A percentile compares a stretch with the other conserved stretches of the same genome.
These are phyloP conservation scores for Thelonectria olida DNA, from an alignment of 2,329 filamentous ascomycete genomes.

Conservation along the genomic window DNA sequence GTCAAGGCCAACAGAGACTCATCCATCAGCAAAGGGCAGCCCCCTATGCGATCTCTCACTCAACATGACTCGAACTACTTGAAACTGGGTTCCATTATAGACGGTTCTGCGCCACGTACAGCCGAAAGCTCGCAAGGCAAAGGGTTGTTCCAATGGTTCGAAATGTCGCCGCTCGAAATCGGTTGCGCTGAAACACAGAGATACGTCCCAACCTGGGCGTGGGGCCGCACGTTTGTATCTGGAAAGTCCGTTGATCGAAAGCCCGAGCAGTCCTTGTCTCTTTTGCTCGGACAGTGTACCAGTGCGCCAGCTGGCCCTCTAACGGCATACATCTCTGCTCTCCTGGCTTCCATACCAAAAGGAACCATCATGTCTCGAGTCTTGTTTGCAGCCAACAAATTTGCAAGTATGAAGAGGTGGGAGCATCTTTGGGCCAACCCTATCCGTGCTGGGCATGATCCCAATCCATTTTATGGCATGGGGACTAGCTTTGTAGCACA, in stretches of 20 bases:
- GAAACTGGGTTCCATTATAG: background rate
- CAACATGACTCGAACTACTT: constrained; percentile 15
- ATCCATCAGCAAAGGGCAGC: constrained; percentile 7
- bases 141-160: constrained; percentile 36
- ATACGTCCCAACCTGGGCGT: constrained; percentile 35
- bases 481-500: background rate
- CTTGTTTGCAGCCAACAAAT: constrained; percentile 5
- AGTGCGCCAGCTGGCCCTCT: constrained; percentile 33
- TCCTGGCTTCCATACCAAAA: constrained; percentile 26
- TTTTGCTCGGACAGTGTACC: constrained; percentile 31
- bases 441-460: constrained; percentile 34
- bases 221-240: constrained; percentile 35
- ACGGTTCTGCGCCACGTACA: background rate
- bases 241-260: constrained; percentile 28
- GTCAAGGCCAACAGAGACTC: constrained; percentile 22
- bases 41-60: constrained; percentile 6
- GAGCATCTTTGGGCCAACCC: constrained; percentile 37
- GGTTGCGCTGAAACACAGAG: constrained; percentile 30
- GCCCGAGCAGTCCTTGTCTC: constrained; percentile 32
- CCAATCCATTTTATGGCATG: constrained; percentile 35
- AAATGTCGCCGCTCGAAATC: constrained; percentile 32
- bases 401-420: constrained; percentile 25
- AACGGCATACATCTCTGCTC: constrained; percentile 29
- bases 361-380: constrained; percentile 27
- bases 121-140: background rate